Evolutionary conservation across 2,329 filamentous ascomycete species (phyloP), one percentile per base, ranked within the genome.

Genomic region (Geoglossum cookeanum): DNA sequence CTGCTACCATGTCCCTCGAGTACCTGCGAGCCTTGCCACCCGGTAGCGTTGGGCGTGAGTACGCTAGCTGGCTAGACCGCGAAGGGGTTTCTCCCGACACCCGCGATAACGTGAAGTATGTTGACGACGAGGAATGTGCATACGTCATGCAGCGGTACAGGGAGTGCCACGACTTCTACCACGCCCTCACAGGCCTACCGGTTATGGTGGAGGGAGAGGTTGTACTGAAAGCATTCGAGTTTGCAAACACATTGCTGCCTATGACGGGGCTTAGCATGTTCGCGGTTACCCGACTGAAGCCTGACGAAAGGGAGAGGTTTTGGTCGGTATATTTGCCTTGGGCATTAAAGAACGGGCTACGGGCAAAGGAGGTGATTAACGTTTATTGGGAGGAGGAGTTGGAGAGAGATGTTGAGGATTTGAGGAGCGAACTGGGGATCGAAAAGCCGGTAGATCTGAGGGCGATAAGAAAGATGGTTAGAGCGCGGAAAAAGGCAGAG

Each of bases 101-200:
- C 5, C 81, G 92, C 51, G 75, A 84, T 45, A 68, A 70, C 1
- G 92, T 98, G 45, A 81, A 86, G 56, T 97, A 94, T 72, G 89
- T 98, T 60, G 90, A 97, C 69, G 84, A 97, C 67, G 83, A 85
- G 64, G 92, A 98, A 71, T 94, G 90, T 68, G 92, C 92, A 39
- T 98, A 97, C 72, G 92, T 97, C 17, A 94, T 98, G 86, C 92
- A 97, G 74, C 81, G 92, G 57, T 98, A 98, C 70, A 83, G 92
- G 60, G 92, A 98, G 71, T 94, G 86, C 63, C 92, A 98, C 69
- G 92, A 98, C 69, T 96, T 98, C 71, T 96, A 94, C 72, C 92
- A 98, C 69, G 91, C 92, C 0, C 75, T 98, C 56, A 95, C 90
- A 0, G 91, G 91, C 0, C 72, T 98, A 53, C 92, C 92, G 0